These are phyloP conservation scores for Eimeria necatrix DNA, from an alignment of 169 alveolate species.

Conservation along the genomic window DNA sequence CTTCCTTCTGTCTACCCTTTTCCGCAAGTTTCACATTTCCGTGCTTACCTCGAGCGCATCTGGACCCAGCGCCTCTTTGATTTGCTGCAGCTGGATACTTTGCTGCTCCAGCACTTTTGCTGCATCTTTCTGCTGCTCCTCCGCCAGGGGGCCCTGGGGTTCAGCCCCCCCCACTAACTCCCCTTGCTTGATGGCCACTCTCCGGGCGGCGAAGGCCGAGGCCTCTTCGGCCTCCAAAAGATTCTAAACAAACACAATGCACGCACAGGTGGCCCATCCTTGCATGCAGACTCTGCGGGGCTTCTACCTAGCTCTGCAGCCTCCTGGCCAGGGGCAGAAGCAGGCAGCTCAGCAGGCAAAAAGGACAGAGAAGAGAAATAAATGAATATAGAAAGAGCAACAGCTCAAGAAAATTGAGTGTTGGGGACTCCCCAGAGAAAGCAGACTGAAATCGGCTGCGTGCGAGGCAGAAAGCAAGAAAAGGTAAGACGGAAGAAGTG, in stretches of 20 bases:
- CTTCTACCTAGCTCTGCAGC: no score
- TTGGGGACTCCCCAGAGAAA: no score
- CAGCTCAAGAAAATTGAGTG: no score
- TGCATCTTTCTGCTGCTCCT: constrained; percentile 79
- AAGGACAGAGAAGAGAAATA: not conserved
- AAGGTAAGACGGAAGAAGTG: no score
- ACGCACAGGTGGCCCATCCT: not conserved
- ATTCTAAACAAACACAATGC: constrained; percentile 31
- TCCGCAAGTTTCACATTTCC: no score
- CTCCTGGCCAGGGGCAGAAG: not conserved
- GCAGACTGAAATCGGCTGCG: no score
- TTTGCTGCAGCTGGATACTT: constrained; percentile 58
- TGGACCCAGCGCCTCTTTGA: constrained; percentile 62
- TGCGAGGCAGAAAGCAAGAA: no score
- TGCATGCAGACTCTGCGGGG: not conserved
- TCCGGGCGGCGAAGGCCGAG: constrained; percentile 3
- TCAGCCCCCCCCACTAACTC: constrained; percentile 49
- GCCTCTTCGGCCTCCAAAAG: constrained; percentile 53
- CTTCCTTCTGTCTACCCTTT: no score
- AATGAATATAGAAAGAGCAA: not conserved
- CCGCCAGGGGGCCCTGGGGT: constrained; percentile 52
- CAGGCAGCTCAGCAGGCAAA: not conserved
- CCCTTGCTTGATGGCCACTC: constrained; percentile 65
- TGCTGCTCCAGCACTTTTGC: constrained; percentile 70
- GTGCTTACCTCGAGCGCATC: constrained; percentile 78